Evolutionary conservation across 345 rosid species (phyloP).

Genomic region (Linum usitatissimum): DNA sequence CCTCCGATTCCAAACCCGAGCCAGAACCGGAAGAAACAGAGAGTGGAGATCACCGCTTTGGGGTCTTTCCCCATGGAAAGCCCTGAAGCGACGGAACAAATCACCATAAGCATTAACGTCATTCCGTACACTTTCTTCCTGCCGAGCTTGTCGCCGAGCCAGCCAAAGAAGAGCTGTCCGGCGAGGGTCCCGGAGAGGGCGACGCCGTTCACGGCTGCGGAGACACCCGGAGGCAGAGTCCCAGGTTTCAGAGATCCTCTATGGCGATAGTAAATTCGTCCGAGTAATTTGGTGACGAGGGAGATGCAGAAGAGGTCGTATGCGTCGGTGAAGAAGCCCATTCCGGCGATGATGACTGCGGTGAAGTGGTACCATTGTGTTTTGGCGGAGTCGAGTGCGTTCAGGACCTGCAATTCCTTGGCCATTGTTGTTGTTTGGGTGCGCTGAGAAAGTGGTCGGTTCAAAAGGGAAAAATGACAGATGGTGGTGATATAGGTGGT

Average conservation of each 20-base stretch:
- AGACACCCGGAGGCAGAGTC: not conserved
- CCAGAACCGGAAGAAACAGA: slow-evolving; percentile 6
- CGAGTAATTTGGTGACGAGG: slow-evolving; percentile 71
- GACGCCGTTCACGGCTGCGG: slow-evolving; percentile 1
- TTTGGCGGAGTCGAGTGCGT: slow-evolving; percentile 61
- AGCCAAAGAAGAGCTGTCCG: slow-evolving; percentile 6
- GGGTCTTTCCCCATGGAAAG: not conserved
- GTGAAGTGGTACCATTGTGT: slow-evolving; percentile 85
- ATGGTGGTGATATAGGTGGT: too few species aligned
- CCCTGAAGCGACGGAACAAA: slow-evolving; percentile 1
- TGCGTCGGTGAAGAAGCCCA: slow-evolving; percentile 84
- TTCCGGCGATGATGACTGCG: slow-evolving; percentile 64
- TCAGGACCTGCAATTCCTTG: slow-evolving; percentile 25
- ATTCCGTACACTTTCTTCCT: not conserved
- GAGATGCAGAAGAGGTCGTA: slow-evolving; percentile 75
- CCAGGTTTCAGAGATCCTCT: not conserved
- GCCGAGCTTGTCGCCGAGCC: slow-evolving; percentile 4
- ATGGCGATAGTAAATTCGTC: not conserved
- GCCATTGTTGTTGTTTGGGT: too few species aligned
- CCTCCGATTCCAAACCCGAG: slow-evolving; percentile 4
- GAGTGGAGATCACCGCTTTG: not conserved
- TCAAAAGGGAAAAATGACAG: too few species aligned
- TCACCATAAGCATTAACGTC: not conserved
- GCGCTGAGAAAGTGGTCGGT: too few species aligned
- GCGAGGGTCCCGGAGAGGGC: not conserved